Base-by-base conservation (phyloP, 805 yeast genomes). In the Candida yuanshanica region DNA sequence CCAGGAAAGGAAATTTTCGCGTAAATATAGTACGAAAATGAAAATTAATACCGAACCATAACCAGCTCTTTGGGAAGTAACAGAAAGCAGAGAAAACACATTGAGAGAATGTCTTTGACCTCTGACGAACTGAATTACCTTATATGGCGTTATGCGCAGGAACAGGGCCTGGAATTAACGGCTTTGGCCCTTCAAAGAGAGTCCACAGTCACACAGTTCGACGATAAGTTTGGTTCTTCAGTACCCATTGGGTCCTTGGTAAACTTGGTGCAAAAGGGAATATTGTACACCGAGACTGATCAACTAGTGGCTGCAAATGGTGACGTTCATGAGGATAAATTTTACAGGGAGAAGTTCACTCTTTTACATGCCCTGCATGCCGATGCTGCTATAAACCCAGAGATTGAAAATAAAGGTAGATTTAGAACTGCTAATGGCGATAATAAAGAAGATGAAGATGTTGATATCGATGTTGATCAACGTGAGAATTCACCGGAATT, bases 71-170 rank as follows among this genome's bases (percentile, higher is more conserved):
- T 13, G 4, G 31, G 33, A 39, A 24, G 4, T 11, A 20, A 8
- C 2, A 32, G 11, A 31, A 14, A 22, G 35, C 16, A 21, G 21
- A 26, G n/a, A 2, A 5, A 16, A 27, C 27, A 25, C 17, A 7
- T 7, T 8, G 17, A 33, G 16, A 22, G 23, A 31, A 87, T 88
- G 96, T 83, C 95, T 20, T 65, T 91, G 37, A 76, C 93, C 5
- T 82, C 93, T 42, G 79, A 75, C 43, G 95, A 89, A 62, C 74
- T 91, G 41, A 93, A 91, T 67, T 91, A 91, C 58, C 72, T 93
- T 51, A 77, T 91, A 40, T 93, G 96, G 96, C 67, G 97, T 46
- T 93, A 91, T 56, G 70, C 89, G 29, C 95, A 88, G 56, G 98
- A 93, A 59, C 69, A 81, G 6, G 95, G 95, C 3, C 69, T 59